Conservation (phyloP, 139 green algal genomes). For the Micractinium sp. region DNA sequence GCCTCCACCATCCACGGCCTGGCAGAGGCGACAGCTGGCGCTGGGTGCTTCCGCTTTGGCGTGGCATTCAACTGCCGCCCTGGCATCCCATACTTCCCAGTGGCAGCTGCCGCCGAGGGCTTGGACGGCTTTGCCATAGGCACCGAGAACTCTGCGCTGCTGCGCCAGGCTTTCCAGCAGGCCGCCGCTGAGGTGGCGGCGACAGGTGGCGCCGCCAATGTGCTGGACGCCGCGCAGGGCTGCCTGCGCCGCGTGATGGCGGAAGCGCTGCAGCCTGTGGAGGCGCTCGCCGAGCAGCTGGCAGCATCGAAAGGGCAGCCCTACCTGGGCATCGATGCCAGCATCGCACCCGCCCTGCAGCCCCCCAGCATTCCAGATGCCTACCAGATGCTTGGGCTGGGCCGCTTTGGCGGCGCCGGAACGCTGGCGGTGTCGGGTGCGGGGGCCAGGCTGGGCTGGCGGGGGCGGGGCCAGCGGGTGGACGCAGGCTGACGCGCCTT, state of each 20-base stretch:
- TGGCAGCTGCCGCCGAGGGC: conserved; percentile 10
- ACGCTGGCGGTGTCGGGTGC: conserved; percentile 49
- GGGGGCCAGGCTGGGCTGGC: background rate
- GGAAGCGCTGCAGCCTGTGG: background rate
- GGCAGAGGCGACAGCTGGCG: conserved; percentile 1
- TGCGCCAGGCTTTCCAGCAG: conserved; percentile 43
- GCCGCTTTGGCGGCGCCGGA: conserved; percentile 47
- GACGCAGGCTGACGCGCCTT: no score
- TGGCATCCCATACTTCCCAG: conserved; percentile 62
- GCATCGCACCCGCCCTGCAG: conserved; percentile 55
- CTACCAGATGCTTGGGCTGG: conserved; percentile 34
- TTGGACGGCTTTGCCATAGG: conserved; percentile 46
- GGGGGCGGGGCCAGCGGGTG: background rate
- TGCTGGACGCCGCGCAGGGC: background rate
- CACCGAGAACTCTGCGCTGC: conserved; percentile 50
- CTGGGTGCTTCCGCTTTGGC: conserved; percentile 54
- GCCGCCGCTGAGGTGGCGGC: background rate
- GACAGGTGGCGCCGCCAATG: background rate
- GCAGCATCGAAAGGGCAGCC: conserved; percentile 1
- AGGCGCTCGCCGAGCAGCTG: conserved; percentile 21
- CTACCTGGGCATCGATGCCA: conserved; percentile 58
- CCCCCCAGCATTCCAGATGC: conserved; percentile 14
- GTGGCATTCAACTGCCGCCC: conserved; percentile 36
- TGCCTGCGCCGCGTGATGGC: background rate
- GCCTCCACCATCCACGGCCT: conserved; percentile 25